Conservation (phyloP, 148 eudicot species). For the Salicornia ramosissima region DNA sequence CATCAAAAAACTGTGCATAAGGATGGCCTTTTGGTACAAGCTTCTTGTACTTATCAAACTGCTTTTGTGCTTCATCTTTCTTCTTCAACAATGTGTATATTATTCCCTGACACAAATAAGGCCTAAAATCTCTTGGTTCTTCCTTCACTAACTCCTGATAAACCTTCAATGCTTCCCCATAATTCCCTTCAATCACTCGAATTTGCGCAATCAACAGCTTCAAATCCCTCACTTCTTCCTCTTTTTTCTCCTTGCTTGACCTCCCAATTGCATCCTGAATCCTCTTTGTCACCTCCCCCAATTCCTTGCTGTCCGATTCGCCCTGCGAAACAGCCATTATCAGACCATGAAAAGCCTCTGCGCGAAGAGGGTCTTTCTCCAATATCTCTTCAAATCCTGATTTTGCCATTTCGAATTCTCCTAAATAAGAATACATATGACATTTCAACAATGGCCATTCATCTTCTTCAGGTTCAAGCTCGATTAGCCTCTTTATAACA, state of each 20-base stretch:
- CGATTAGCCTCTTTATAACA: slow-evolving; percentile 43
- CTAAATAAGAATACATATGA: slow-evolving; percentile 50
- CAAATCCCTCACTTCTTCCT: slow-evolving; percentile 64
- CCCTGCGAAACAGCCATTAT: slow-evolving; percentile 59
- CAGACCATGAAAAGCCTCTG: slow-evolving; percentile 77
- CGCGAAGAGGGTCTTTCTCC: slow-evolving; percentile 46
- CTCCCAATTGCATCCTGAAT: slow-evolving; percentile 44
- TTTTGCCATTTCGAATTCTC: slow-evolving; percentile 48
- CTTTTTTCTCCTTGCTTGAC: slow-evolving; percentile 56
- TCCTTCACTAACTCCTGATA: slow-evolving; percentile 78
- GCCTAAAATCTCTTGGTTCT: slow-evolving; percentile 83
- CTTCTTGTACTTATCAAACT: slow-evolving; percentile 73
- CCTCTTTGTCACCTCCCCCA: slow-evolving; percentile 39
- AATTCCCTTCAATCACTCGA: slow-evolving; percentile 61
- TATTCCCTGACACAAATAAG: slow-evolving; percentile 91
- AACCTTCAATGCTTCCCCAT: slow-evolving; percentile 64
- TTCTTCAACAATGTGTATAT: slow-evolving; percentile 76
- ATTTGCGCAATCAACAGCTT: slow-evolving; percentile 75
- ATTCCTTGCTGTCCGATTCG: slow-evolving; percentile 29
- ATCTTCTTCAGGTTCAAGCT: slow-evolving; percentile 51
- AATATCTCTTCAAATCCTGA: slow-evolving; percentile 54
- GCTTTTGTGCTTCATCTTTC: slow-evolving; percentile 63
- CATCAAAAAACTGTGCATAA: slow-evolving; percentile 65
- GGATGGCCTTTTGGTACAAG: slow-evolving; percentile 85
- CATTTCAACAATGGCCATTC: slow-evolving; percentile 64